Base-by-base conservation (phyloP, 768 basidiomycete genomes). In the Filobasidium floriforme region DNA sequence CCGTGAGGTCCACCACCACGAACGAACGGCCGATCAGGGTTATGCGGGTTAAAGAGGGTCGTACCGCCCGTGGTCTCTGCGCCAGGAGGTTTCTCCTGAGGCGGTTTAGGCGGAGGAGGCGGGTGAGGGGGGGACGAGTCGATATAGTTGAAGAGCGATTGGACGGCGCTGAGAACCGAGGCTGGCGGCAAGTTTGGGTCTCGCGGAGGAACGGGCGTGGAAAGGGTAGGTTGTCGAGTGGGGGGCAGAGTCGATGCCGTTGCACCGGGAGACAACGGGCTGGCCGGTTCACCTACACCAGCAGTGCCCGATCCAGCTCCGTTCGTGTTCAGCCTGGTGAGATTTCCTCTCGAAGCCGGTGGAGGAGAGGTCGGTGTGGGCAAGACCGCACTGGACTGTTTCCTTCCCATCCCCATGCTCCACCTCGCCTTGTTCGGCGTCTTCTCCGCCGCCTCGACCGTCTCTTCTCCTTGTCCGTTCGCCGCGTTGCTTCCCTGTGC, bases 111-210 rank as follows among this genome's bases (percentile, higher is more conserved):
- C 1, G 73, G 69, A 14, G 88, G 76, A 89, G 88, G 66, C 83
- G 83, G 91, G 88, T 76, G 79, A 11, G 79, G 74, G 1, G 74
- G 73, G 4, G 75, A 97, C 90, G 75, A 88, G 81, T 40, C 85
- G 76, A 78, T 66, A 61, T 78, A 76, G 11, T 71, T 59, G 78
- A 91, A 99, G 28, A 99, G 82, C n/a, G 93, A 89, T 68, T 90
- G 90, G 52, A 99, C 85, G 29, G 96, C 92, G 46, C 91, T 88
- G 75, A 94, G 89, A 59, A 99, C 85, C 3, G 89, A 88, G 7
- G 88, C 75, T 22, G 73, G 72, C 18, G 75, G 70, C 61, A 71
- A 69, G 51, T 74, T 67, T 32, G 74, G 70, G 46, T 75, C 69
- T 2, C 37, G 14, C 40, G 67, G 22, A 26, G 61, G n/a, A 3